phyloP scores from a whole-genome alignment of 2,329 filamentous ascomycete genomes.

The Apiospora rasikravindrae region DNA sequence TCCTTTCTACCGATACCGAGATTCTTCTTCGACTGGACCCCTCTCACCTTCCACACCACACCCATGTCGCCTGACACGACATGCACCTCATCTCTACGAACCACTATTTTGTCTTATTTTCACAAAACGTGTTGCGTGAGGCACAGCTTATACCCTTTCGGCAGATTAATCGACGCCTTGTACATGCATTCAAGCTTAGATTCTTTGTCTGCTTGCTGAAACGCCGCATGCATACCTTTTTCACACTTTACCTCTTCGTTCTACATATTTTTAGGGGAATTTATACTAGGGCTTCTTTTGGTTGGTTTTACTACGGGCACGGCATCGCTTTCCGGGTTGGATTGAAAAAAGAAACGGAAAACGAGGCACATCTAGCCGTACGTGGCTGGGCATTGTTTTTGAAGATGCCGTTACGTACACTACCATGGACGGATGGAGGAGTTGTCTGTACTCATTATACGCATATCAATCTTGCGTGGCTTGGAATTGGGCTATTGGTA shows the following conservation, averaged over 20 bases:
- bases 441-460: constrained; percentile 14
- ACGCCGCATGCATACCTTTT: constrained; percentile 23
- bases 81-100: constrained; percentile 21
- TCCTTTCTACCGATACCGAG: constrained; percentile 9
- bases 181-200: constrained; percentile 8
- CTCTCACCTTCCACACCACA: not conserved
- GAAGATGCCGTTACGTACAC: not conserved
- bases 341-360: constrained; percentile 3
- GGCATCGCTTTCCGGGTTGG: constrained; percentile 11
- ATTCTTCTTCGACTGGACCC: constrained; percentile 22
- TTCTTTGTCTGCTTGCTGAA: constrained; percentile 22
- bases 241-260: not conserved
- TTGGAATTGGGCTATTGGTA: constrained; percentile 7
- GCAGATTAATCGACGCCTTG: constrained; percentile 21
- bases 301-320: not conserved
- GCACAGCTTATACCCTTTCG: constrained; percentile 31
- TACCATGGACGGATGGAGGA: constrained; percentile 8
- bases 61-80: not conserved
- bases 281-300: constrained; percentile 7
- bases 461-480: constrained; percentile 6
- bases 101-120: constrained; percentile 28
- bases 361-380: constrained; percentile 10
- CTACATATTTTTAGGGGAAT: not conserved
- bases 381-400: not conserved
- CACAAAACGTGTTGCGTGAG: constrained; percentile 27